These are phyloP conservation scores for Mortierella sp. DNA, from an alignment of 371 early-diverging fungal species.

Conservation along the genomic window DNA sequence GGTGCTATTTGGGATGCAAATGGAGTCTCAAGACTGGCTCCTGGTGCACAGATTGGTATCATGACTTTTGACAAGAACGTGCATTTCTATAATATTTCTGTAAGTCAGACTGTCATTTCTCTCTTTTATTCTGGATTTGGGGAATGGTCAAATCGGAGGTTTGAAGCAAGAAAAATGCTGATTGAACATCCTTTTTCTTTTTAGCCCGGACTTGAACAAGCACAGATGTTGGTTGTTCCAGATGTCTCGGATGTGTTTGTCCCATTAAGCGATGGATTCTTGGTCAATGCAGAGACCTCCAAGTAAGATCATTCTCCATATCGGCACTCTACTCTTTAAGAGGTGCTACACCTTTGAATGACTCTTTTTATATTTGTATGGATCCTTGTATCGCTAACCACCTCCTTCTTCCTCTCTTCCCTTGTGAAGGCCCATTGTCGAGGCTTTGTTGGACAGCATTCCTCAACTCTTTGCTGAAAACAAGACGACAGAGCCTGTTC, in stretches of 20 bases:
- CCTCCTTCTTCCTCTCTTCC: no score
- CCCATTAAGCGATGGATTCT: constrained; percentile 84
- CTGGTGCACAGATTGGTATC: constrained; percentile 76
- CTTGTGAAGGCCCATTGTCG: constrained; percentile 70
- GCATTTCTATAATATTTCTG: constrained; percentile 91
- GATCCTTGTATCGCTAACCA: no score
- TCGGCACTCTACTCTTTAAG: no score
- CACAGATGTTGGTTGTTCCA: constrained; percentile 92
- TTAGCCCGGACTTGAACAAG: constrained; percentile 74
- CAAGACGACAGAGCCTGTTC: constrained; percentile 73
- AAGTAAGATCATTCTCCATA: no score
- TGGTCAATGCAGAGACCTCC: constrained; percentile 91
- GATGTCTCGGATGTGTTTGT: constrained; percentile 92
- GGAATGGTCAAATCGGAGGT: no score
- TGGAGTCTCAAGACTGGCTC: constrained; percentile 48
- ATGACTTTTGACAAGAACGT: constrained; percentile 87
- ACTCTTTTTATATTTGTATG: no score
- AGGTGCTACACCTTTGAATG: no score
- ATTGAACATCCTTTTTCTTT: no score
- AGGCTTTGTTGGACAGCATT: constrained; percentile 81
- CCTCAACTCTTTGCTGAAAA: constrained; percentile 86
- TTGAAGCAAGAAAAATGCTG: no score
- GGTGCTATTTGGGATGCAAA: constrained; percentile 70
- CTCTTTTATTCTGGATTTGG: background rate
- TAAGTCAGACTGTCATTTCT: no score